Evolutionary conservation across 345 rosid genomes (phyloP).

Genomic region (Arabidopsis suecica): DNA sequence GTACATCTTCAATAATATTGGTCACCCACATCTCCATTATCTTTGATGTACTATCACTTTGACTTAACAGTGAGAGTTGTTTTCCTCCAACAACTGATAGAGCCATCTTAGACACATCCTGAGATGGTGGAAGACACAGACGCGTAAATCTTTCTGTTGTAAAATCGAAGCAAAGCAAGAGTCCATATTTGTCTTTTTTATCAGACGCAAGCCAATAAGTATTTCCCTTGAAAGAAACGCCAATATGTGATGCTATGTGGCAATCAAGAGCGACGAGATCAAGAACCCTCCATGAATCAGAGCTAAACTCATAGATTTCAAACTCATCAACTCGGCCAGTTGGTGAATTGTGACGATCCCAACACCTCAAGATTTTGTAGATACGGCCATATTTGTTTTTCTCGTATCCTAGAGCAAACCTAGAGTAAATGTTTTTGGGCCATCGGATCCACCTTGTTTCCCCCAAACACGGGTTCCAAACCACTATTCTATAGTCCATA

Average conservation of each 20-base stretch:
- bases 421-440: background rate
- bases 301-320: background rate
- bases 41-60: background rate
- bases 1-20: background rate
- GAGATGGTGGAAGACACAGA: background rate
- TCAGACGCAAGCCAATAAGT: background rate
- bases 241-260: background rate
- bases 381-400: background rate
- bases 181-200: no score
- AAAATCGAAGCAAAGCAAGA: background rate
- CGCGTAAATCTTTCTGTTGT: background rate
- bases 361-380: conserved; percentile 5
- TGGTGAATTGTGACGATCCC: background rate
- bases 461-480: conserved; percentile 1
- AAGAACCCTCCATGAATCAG: background rate
- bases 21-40: background rate
- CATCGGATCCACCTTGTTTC: conserved; percentile 1
- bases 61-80: background rate
- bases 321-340: background rate
- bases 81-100: background rate
- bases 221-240: background rate
- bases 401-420: background rate
- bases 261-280: background rate
- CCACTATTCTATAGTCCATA: background rate
- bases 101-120: accelerated